Base-by-base conservation (phyloP, 2,329 filamentous ascomycete genomes). In the Dendryphion nanum region DNA sequence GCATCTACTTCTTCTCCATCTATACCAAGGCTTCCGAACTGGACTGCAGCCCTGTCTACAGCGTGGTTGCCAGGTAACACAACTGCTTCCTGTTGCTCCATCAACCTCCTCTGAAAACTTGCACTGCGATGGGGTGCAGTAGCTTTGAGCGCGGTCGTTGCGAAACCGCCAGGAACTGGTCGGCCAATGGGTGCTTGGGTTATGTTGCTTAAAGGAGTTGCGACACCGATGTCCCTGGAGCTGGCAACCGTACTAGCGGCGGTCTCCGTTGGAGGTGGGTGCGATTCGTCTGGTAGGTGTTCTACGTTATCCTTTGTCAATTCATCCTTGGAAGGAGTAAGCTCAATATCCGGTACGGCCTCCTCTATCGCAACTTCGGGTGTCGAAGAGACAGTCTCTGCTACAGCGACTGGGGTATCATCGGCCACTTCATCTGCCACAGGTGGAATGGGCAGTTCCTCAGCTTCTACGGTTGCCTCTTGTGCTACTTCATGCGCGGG, bases 51-150 rank as follows among this genome's bases (percentile, higher is more conserved):
- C 55, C 89, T 84, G 64, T 97, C 91, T 18, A 98, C 86, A 37
- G 93, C 90, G 52, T 93, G 89, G 72, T 96, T 95, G 43, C 88
- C 89, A 31, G 93, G 93, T 91, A 98, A 96, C 49, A 95, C 89
- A 28, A 98, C 93, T 42, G 93, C 89, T 71, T 98, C 93, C 67
- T 95, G 90, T 64, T 98, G 93, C 56, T 97, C 90, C 58, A 95
- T 76, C 37, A 96, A 78, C 57, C 89, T 86, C 50, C 91, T 83
- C 65, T 94, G 86, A 67, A 86, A 89, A 69, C 84, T 90, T 15
- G 88, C 80, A 38, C 82, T 83, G 44, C 91, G 86, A 43, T 75
- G 73, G 40, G 77, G 57, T 20, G 66, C 68, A 45, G 83, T 85
- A 10, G 86, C 86, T 72, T 95, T 95, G 56, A 86, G 75, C 18